Evolutionary conservation across 352 stramenopile species (phyloP), one percentile per base, ranked within the genome.

Genomic region (Phytophthora agathidicida): DNA sequence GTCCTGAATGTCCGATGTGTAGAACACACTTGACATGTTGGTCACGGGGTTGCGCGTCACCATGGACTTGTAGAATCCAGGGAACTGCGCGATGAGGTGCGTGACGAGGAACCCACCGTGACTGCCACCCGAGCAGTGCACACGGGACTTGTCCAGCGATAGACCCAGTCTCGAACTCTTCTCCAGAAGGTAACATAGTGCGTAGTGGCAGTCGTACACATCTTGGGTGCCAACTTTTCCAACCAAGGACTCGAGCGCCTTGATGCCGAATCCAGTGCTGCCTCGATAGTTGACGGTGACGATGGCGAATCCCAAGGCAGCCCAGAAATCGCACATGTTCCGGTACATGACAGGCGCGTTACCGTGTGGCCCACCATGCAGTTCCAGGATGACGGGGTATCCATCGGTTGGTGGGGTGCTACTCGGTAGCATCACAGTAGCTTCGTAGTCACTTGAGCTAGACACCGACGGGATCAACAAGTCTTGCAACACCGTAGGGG

Each of bases 1-100:
- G 57, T 99, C 96, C n/a, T 93, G 91, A 73, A 99, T 99, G 73
- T 99, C 96, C 13, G 90, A 98, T 16, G 83, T 83, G 65, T 93
- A 97, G 31, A 97, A 89, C 85, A 98, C 92, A 28, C 79, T 90
- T 20, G 93, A 81, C 59, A 99, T 96, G 73, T 99, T 98, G 0
- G 86, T 96, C 5, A 98, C 93, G 2, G 93, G 95, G 73, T 98
- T 98, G 32, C 88, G 79, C 42, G 88, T 73, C 22, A 91, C 86
- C 19, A 82, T 94, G 16, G 89, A 96, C 60, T 89, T 88, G 80
- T 98, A 99, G 39, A 98, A 86, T 11, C 86, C 77, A n/a, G 96
- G 96, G 71, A 98, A 97, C 67, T 98, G 91, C 8, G 81, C 90
- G 43, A 98, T 96, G 7, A 98, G 70, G 75, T 99, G 94, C 8